These are phyloP conservation scores for Hanseniaspora pseudoguilliermondii DNA, from an alignment of 805 yeast species.

Conservation along the genomic window DNA sequence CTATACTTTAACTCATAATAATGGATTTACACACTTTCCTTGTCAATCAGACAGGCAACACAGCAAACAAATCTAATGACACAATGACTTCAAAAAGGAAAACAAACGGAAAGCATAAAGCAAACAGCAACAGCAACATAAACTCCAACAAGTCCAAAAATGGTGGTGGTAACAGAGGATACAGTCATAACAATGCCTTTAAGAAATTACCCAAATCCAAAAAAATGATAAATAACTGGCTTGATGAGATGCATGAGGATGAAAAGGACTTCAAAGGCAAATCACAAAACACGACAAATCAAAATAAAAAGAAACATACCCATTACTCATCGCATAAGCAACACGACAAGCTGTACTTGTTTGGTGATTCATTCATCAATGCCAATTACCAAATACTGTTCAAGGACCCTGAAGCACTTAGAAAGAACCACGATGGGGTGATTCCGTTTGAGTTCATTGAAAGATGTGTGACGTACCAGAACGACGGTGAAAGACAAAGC, in stretches of 20 bases:
- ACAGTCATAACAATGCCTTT: background rate
- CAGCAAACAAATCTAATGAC: background rate
- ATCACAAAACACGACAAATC: background rate
- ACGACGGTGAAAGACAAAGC: slow-evolving; percentile 49
- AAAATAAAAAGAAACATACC: background rate
- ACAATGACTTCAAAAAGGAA: background rate
- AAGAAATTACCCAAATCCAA: slow-evolving; percentile 9
- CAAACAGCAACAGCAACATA: slow-evolving; percentile 4
- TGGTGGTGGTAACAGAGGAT: background rate
- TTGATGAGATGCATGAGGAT: slow-evolving; percentile 1
- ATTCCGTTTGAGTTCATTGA: slow-evolving; percentile 40
- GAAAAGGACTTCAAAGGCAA: slow-evolving; percentile 28
- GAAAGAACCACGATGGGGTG: slow-evolving; percentile 53
- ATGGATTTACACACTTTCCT: background rate
- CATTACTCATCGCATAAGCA: background rate
- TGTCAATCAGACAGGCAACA: background rate
- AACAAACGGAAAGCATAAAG: background rate
- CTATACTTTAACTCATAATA: background rate
- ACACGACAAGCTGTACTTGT: slow-evolving; percentile 30
- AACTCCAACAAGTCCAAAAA: background rate
- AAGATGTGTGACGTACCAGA: slow-evolving; percentile 3
- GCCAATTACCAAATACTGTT: slow-evolving; percentile 77
- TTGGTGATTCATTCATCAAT: slow-evolving; percentile 61
- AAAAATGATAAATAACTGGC: slow-evolving; percentile 1
- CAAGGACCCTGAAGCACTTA: slow-evolving; percentile 44